Conservation (phyloP, 139 green algal genomes). For the Chlorella sp. region DNA sequence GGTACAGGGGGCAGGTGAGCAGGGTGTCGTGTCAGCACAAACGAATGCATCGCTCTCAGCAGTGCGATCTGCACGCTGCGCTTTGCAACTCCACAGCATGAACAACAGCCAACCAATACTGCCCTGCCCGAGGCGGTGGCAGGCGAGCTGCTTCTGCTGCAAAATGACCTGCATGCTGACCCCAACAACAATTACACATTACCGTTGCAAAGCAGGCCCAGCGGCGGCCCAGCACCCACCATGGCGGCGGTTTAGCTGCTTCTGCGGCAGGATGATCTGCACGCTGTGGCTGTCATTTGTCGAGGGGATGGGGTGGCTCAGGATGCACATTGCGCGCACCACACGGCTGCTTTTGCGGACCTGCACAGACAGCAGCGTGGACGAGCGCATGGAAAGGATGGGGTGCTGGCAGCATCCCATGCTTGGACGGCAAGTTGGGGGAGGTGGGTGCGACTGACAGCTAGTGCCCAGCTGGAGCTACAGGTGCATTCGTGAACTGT, state of each 20-base stretch:
- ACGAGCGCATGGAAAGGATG: neutral
- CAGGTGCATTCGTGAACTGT: no score
- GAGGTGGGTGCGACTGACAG: no score
- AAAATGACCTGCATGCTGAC: neutral
- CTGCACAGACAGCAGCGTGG: constrained; percentile 27
- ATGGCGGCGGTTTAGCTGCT: constrained; percentile 70
- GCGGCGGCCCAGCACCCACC: constrained; percentile 3
- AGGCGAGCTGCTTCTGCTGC: neutral
- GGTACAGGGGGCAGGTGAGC: neutral
- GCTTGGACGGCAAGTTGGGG: no score
- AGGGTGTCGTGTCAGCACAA: neutral
- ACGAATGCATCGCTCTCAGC: neutral
- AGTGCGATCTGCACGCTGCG: no score
- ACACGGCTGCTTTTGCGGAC: constrained; percentile 70
- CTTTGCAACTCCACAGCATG: no score
- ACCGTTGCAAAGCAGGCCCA: neutral
- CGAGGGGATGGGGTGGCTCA: constrained; percentile 96
- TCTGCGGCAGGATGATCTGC: constrained; percentile 98
- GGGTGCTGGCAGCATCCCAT: no score
- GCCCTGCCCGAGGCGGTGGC: no score
- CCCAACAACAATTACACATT: neutral
- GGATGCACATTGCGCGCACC: constrained; percentile 92
- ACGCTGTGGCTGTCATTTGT: constrained; percentile 87
- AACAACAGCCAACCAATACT: no score
- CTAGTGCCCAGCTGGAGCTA: neutral